Base-by-base conservation (phyloP, 2,329 filamentous ascomycete species). In the Exophiala alcalophila region DNA sequence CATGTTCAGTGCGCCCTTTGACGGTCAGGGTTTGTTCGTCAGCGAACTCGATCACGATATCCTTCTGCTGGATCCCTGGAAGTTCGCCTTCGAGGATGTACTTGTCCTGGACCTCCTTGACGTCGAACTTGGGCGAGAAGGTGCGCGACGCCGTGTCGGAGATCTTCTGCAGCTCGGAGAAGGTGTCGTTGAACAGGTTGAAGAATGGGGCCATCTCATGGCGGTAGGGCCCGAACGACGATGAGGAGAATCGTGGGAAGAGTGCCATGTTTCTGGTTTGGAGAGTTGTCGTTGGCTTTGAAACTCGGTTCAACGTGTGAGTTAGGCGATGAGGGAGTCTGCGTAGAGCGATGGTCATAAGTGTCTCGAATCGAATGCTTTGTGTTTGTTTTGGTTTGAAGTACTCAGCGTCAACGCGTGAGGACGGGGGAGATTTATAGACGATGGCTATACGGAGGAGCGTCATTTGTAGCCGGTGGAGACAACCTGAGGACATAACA, bases 11-110 rank as follows among this genome's bases (percentile, higher is more conserved):
- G 26, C 58, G 60, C 18, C 71, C 70, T 47, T 67, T 68, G 42
- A 74, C 60, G 31, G 67, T 61, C 8, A 74, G 59, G 4, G 69
- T 73, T 25, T 69, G 63, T 5, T 65, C 57, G 47, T 74, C 70
- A 35, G 64, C 59, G 55, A 73, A 73, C 40, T 72, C 67, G 35
- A 74, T 67, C 28, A 66, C 59, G 35, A 74, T 56, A 40, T 71
- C 61, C 46, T 71, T 65, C 52, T 70, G 65, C 15, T 60, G 58
- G 41, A 73, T 61, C 8, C 71, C 71, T 1, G 71, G 70, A 1
- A 74, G 57, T 40, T 74, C 71, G n/a, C 70, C 70, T 35, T 73
- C 66, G 9, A 74, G 64, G 49, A 67, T 55, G 56, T 72, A 74
- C 29, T 61, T 59, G 4, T 68, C 60, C 2, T 63, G 59, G 20